These are phyloP conservation scores for Colletotrichum tropicicola DNA, from an alignment of 2,329 filamentous ascomycete genomes.

Conservation along the genomic window DNA sequence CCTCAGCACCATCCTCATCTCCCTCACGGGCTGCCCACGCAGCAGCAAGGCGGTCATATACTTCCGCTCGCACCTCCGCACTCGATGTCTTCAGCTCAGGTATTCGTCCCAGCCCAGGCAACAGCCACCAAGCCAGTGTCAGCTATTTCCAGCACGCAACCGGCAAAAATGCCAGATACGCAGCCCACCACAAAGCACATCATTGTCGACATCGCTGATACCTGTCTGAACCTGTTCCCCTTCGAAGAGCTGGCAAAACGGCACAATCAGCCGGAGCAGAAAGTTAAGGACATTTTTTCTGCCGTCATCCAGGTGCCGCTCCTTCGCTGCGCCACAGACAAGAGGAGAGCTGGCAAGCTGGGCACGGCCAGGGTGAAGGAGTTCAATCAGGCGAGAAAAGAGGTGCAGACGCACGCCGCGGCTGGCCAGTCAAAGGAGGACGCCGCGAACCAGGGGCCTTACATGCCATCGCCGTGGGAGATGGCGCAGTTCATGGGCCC, in stretches of 20 bases:
- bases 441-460: neutral
- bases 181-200: constrained; percentile 46
- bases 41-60: neutral
- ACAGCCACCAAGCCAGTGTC: neutral
- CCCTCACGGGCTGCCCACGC: neutral
- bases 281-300: constrained; percentile 56
- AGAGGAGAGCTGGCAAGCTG: constrained; percentile 49
- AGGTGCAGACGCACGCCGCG: constrained; percentile 32
- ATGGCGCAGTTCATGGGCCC: constrained; percentile 28
- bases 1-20: constrained; percentile 10
- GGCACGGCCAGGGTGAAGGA: constrained; percentile 51
- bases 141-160: neutral
- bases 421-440: neutral
- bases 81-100: neutral
- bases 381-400: constrained; percentile 52
- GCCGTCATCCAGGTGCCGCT: constrained; percentile 59
- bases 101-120: neutral
- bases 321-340: constrained; percentile 54
- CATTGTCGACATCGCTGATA: constrained; percentile 59
- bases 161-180: constrained; percentile 29
- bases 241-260: constrained; percentile 55
- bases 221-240: constrained; percentile 54
- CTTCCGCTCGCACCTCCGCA: neutral
- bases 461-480: constrained; percentile 24
- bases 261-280: constrained; percentile 51